Evolutionary conservation across 208 protist species (phyloP), one percentile per base, ranked within the genome.

Genomic region (Leishmania tarentolae): DNA sequence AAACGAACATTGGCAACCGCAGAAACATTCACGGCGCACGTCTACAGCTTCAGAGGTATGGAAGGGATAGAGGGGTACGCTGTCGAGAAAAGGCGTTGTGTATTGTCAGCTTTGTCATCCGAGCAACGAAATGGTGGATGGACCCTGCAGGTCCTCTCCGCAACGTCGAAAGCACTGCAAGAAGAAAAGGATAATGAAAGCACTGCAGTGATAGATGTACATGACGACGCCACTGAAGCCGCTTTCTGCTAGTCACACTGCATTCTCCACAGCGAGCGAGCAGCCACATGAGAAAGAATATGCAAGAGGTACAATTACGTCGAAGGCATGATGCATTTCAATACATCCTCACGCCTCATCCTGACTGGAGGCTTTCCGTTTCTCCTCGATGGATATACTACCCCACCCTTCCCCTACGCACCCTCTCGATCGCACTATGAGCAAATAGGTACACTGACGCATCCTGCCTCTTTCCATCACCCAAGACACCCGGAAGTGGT

Each of bases 281-380:
- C 28, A 28, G 44, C 68, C 40, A 11, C 52, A 61, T 47, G 50
- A n/a, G 75, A 79, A 63, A 73, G 52, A 61, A 77, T 46, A 47
- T 78, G 75, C 66, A 50, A n/a, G 28, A 63, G 35, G 53, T 1
- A 73, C 40, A 35, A 63, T 21, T 37, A 65, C 37, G 52, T n/a
- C 68, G n/a, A 31, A 53, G 47, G 68, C 24, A 24, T 17, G 13
- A 46, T 53, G 44, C 68, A 52, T 21, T 73, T 28, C 42, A 7
- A 52, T 19, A 52, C 17, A 70, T 70, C 19, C 4, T 47, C 68
- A 21, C 68, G 28, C 28, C 42, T 53, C 17, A 0, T 11, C 24
- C 37, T 17, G 19, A 19, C 40, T 6, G 28, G 42, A 7, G 21
- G 37, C 40, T 9, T 15, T 47, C 24, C 44, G 28, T 24, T 50